A percentile compares a stretch with the other conserved stretches of the same genome.
These are phyloP conservation scores for Cryphonectria carpinicola DNA, from an alignment of 2,329 filamentous ascomycete species.

Conservation along the genomic window DNA sequence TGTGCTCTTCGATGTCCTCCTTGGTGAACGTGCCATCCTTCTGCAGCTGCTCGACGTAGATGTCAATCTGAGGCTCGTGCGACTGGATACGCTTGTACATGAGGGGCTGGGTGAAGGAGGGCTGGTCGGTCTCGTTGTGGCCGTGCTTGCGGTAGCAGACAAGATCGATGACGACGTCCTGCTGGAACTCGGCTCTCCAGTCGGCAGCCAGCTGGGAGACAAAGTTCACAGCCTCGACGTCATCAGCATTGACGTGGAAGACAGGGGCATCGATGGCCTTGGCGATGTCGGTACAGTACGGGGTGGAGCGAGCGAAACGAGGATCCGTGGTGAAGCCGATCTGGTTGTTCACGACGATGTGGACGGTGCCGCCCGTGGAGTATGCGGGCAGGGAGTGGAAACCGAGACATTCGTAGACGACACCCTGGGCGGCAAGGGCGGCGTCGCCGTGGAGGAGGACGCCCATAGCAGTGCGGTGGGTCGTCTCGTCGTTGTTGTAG, in stretches of 20 bases:
- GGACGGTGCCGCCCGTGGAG: conserved; percentile 95
- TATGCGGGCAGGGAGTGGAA: conserved; percentile 96
- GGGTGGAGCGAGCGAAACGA: conserved; percentile 93
- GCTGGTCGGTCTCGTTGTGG: conserved; percentile 99
- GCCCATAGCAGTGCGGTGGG: conserved; percentile 89
- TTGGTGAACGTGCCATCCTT: conserved; percentile 94
- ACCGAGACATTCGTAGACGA: conserved; percentile 98
- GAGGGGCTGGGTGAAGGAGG: conserved; percentile 97
- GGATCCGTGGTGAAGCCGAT: conserved; percentile 99
- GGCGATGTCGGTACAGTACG: conserved; percentile 98
- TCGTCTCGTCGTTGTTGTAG: conserved; percentile 95
- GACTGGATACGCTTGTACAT: conserved; percentile 98
- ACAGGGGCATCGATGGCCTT: conserved; percentile 98
- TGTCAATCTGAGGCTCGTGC: conserved; percentile 83
- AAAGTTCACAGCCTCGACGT: conserved; percentile 97
- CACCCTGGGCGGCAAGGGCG: conserved; percentile 92
- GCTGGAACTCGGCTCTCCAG: conserved; percentile 98
- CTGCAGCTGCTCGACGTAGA: conserved; percentile 89
- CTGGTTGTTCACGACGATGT: conserved; percentile 99
- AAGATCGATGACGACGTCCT: conserved; percentile 96
- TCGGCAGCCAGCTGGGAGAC: conserved; percentile 96
- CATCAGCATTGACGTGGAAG: conserved; percentile 98
- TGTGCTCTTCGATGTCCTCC: conserved; percentile 98
- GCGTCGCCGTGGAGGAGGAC: conserved; percentile 97
- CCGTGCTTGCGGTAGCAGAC: conserved; percentile 99